A percentile compares a stretch with the other conserved stretches of the same genome.
phyloP scores from a whole-genome alignment of 1,284 basidiomycete species.

The Heterobasidion occidentale region DNA sequence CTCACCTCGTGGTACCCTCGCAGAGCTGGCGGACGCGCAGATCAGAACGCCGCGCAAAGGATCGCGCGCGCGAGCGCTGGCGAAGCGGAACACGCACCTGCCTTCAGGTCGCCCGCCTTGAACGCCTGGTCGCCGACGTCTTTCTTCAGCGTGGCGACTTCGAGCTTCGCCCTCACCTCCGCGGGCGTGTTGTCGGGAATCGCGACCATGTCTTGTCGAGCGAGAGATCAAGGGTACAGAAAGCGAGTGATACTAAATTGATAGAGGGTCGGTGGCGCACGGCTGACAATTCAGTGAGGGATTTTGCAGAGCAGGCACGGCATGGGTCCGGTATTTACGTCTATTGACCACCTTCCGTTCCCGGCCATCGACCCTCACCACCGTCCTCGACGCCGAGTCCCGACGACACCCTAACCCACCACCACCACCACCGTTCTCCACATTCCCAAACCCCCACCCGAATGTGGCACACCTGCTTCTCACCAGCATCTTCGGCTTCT shows the following conservation, averaged over 20 bases:
- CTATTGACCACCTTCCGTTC: background rate
- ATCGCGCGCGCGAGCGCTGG: too few species aligned
- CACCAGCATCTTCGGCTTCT: slow-evolving; percentile 70
- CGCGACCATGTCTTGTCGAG: background rate
- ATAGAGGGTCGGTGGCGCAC: too few species aligned
- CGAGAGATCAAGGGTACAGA: too few species aligned
- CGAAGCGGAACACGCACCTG: slow-evolving; percentile 32
- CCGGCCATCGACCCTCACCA: background rate
- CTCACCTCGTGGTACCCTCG: slow-evolving; percentile 43
- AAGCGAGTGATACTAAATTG: too few species aligned
- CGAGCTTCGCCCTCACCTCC: slow-evolving; percentile 36
- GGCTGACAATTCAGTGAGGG: too few species aligned
- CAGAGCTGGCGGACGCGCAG: slow-evolving; percentile 2
- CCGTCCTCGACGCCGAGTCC: background rate
- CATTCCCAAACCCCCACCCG: background rate
- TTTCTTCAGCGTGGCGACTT: slow-evolving; percentile 60
- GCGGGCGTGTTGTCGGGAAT: background rate
- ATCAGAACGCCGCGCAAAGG: background rate
- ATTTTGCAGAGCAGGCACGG: background rate
- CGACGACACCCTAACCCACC: background rate
- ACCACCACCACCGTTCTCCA: background rate
- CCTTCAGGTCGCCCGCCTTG: slow-evolving; percentile 52
- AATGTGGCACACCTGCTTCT: too few species aligned
- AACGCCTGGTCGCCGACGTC: slow-evolving; percentile 70
- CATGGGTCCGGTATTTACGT: background rate